Percentiles rank a stretch among this genome's conserved stretches.
Conservation (phyloP, 352 stramenopile genomes). For the Phytophthora colocasiae region DNA sequence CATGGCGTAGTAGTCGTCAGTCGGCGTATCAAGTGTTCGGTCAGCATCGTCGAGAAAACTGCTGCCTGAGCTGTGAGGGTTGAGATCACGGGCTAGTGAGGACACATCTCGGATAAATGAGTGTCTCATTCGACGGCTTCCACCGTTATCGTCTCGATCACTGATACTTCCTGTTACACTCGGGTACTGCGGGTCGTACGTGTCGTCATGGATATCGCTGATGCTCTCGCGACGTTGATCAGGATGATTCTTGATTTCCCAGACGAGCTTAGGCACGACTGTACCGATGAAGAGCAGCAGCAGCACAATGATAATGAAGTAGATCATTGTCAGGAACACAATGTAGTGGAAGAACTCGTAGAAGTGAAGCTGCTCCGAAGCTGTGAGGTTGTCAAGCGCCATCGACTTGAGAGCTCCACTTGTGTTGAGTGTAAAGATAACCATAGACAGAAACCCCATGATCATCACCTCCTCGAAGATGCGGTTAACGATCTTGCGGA, state of each 20-base stretch:
- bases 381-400: conserved; percentile 52
- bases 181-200: conserved; percentile 27
- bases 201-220: conserved; percentile 39
- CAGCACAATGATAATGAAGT: conserved; percentile 89
- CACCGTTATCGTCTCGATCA: conserved; percentile 32
- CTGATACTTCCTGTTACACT: conserved; percentile 29
- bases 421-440: conserved; percentile 90
- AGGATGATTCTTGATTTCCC: conserved; percentile 51
- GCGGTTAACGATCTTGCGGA: conserved; percentile 84
- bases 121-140: conserved; percentile 34
- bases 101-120: conserved; percentile 39
- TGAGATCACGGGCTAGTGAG: conserved; percentile 26
- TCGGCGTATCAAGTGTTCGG: conserved; percentile 31
- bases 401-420: conserved; percentile 72
- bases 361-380: conserved; percentile 79
- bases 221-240: conserved; percentile 34
- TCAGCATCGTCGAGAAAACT: conserved; percentile 25
- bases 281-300: conserved; percentile 86
- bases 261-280: conserved; percentile 83
- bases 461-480: conserved; percentile 92
- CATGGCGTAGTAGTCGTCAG: conserved; percentile 35
- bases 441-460: conserved; percentile 89
- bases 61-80: conserved; percentile 22
- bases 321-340: conserved; percentile 90
- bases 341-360: conserved; percentile 93